phyloP scores from a whole-genome alignment of 2,329 filamentous ascomycete species.

The Xylariaceae sp. region DNA sequence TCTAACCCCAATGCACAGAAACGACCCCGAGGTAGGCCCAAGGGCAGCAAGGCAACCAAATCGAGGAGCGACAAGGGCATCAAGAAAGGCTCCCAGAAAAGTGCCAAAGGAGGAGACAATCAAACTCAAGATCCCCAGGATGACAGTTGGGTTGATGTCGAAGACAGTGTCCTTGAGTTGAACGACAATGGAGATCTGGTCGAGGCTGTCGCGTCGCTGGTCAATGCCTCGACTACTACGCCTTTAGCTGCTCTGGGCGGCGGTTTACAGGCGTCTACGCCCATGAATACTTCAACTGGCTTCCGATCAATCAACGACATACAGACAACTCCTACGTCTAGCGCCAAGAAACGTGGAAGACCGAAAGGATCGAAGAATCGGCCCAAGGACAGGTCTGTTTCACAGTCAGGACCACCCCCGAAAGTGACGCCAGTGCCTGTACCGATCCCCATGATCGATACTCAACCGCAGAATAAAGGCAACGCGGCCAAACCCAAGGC shows the following conservation, averaged over 20 bases:
- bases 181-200: constrained; percentile 29
- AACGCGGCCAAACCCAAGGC: constrained; percentile 36
- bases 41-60: constrained; percentile 51
- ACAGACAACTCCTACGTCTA: constrained; percentile 21
- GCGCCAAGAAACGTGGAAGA: constrained; percentile 41
- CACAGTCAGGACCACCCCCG: constrained; percentile 22
- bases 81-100: constrained; percentile 40
- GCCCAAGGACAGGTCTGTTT: constrained; percentile 33
- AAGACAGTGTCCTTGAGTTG: constrained; percentile 32
- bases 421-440: constrained; percentile 30
- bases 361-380: constrained; percentile 53
- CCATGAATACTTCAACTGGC: constrained; percentile 23
- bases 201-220: constrained; percentile 19
- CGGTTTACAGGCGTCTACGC: constrained; percentile 18
- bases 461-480: constrained; percentile 28
- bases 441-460: constrained; percentile 25
- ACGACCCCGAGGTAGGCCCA: constrained; percentile 50
- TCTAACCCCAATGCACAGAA: constrained; percentile 29
- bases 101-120: constrained; percentile 18
- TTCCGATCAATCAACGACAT: constrained; percentile 31
- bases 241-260: constrained; percentile 17
- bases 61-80: constrained; percentile 46
- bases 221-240: constrained; percentile 22
- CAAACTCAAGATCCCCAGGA: constrained; percentile 29
- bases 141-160: constrained; percentile 45